phyloP scores from a whole-genome alignment of 305 asterid genomes.

The Nicotiana rustica region DNA sequence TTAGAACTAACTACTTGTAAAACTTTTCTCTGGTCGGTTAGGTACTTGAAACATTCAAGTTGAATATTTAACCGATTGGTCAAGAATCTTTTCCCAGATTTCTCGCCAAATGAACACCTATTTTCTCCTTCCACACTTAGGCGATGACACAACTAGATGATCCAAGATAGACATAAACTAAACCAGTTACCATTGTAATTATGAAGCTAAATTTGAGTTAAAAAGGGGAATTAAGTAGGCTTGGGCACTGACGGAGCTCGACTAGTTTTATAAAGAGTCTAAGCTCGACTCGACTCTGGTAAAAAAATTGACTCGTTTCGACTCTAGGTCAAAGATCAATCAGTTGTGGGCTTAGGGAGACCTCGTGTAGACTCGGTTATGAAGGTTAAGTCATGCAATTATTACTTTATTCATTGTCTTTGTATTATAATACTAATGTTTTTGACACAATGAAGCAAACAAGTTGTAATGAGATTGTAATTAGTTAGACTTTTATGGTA shows the following conservation, averaged over 20 bases:
- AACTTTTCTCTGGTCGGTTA: neutral
- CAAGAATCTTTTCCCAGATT: conserved; percentile 1
- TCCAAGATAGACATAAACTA: neutral
- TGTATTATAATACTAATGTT: neutral
- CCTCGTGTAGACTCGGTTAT: neutral
- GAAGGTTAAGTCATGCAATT: neutral
- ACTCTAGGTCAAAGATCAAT: neutral
- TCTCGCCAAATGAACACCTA: neutral
- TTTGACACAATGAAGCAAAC: neutral
- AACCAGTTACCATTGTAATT: neutral
- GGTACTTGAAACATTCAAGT: neutral
- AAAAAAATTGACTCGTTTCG: neutral
- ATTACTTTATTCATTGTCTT: neutral
- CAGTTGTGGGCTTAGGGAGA: neutral
- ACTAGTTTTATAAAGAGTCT: neutral
- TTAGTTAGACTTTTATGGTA: neutral
- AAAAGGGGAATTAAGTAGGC: neutral
- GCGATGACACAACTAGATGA: conserved; percentile 4
- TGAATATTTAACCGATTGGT: neutral
- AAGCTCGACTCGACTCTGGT: neutral
- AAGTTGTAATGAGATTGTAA: neutral
- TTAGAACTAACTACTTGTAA: neutral
- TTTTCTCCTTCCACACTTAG: too few relatives aligned
- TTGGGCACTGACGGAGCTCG: neutral
- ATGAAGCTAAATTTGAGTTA: neutral